These are phyloP conservation scores for Bathelium albidoporum DNA, from an alignment of 495 filamentous ascomycete genomes.

Conservation along the genomic window DNA sequence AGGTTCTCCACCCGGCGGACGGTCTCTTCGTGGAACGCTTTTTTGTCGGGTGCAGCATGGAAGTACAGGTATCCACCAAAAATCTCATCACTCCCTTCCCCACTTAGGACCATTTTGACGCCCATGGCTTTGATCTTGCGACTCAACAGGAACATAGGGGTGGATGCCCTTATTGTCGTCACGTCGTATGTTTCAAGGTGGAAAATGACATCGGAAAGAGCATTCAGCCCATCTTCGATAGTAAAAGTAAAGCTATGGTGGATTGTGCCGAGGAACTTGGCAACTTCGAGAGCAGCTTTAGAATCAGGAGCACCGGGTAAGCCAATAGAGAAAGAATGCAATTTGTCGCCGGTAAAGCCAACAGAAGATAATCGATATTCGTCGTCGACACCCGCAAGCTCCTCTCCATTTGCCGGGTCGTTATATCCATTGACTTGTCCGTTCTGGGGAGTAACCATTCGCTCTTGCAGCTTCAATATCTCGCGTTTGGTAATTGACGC, in stretches of 20 bases:
- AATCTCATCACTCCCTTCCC: constrained; percentile 94
- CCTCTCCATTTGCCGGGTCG: constrained; percentile 37
- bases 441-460: constrained; percentile 31
- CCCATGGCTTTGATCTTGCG: constrained; percentile 99
- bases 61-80: constrained; percentile 99
- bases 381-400: constrained; percentile 89
- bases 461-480: constrained; percentile 57
- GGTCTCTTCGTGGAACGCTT: constrained; percentile 87
- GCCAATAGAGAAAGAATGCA: constrained; percentile 98
- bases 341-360: constrained; percentile 71
- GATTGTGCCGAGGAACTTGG: constrained; percentile 90
- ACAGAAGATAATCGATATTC: constrained; percentile 80
- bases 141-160: constrained; percentile 94
- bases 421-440: constrained; percentile 28
- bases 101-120: constrained; percentile 97
- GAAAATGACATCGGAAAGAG: constrained; percentile 91
- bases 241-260: constrained; percentile 98
- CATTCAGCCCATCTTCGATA: constrained; percentile 90
- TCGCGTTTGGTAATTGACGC: constrained; percentile 93
- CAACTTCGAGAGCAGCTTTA: constrained; percentile 77
- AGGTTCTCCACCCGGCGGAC: constrained; percentile 89
- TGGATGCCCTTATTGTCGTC: constrained; percentile 95
- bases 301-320: constrained; percentile 85
- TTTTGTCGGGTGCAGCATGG: constrained; percentile 81
- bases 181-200: constrained; percentile 97